Conservation (phyloP, 2,329 filamentous ascomycete genomes). For the Fusarium foetens region DNA sequence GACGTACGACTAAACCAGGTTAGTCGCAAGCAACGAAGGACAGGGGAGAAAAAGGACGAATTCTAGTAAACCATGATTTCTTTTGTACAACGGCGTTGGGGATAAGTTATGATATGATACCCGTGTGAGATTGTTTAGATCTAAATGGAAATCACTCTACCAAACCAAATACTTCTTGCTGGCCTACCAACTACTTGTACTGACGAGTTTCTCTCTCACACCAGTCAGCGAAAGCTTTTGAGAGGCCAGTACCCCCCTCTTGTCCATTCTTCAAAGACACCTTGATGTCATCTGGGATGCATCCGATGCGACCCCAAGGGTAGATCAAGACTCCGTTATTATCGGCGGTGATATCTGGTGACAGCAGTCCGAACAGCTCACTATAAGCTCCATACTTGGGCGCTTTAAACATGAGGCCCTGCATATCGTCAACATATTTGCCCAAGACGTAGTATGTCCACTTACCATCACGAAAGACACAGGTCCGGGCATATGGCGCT, state of each 20-base stretch:
- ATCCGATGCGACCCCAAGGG: slow-evolving; percentile 30
- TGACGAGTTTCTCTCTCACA: slow-evolving; percentile 23
- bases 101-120: slow-evolving; percentile 21
- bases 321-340: slow-evolving; percentile 29
- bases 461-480: slow-evolving; percentile 34
- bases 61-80: neutral
- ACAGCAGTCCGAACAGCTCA: slow-evolving; percentile 36
- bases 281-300: slow-evolving; percentile 24
- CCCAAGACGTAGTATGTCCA: neutral
- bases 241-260: slow-evolving; percentile 14
- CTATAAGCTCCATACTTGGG: slow-evolving; percentile 36
- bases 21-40: slow-evolving; percentile 14
- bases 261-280: slow-evolving; percentile 10
- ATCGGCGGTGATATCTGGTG: slow-evolving; percentile 23
- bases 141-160: neutral
- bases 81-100: slow-evolving; percentile 15
- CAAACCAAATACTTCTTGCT: neutral
- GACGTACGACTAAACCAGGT: slow-evolving; percentile 35
- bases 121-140: slow-evolving; percentile 7
- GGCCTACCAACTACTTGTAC: neutral
- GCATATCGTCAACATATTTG: neutral
- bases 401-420: slow-evolving; percentile 33
- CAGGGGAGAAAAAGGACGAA: neutral
- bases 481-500: slow-evolving; percentile 30
- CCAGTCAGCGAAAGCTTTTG: slow-evolving; percentile 19